These are phyloP conservation scores for Cucumis hystrix DNA, from an alignment of 306 rosid species.

Conservation along the genomic window DNA sequence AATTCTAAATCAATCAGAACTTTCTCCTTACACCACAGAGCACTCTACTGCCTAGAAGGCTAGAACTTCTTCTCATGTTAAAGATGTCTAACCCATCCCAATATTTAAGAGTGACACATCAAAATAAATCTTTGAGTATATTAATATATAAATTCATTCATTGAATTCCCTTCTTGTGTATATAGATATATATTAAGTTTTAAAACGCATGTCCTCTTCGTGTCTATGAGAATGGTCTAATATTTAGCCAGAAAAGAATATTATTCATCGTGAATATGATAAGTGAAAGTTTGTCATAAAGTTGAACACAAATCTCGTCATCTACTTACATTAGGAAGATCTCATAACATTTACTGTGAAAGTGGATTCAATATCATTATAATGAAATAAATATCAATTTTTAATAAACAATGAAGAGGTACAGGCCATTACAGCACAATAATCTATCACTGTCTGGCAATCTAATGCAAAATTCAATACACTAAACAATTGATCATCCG, in stretches of 20 bases:
- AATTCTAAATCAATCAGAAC: no score
- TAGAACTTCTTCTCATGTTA: no score
- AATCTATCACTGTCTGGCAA: not conserved
- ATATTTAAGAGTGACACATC: no score
- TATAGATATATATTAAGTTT: no score
- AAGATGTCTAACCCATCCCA: no score
- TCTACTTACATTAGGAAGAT: not conserved
- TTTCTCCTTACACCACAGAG: no score
- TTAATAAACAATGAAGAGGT: not conserved
- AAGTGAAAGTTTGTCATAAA: not conserved
- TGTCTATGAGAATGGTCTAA: not conserved
- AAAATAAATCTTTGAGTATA: no score
- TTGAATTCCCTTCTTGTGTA: no score
- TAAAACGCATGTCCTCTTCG: no score
- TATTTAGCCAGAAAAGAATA: not conserved
- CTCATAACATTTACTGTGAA: not conserved
- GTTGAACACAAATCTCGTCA: not conserved
- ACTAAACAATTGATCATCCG: not conserved
- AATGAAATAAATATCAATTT: not conserved
- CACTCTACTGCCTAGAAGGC: no score
- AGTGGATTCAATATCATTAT: not conserved
- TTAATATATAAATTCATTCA: no score
- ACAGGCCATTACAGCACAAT: not conserved
- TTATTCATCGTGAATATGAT: not conserved
- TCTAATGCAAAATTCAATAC: not conserved